Conservation (phyloP, 2,329 filamentous ascomycete species). For the Alternaria sp. region DNA sequence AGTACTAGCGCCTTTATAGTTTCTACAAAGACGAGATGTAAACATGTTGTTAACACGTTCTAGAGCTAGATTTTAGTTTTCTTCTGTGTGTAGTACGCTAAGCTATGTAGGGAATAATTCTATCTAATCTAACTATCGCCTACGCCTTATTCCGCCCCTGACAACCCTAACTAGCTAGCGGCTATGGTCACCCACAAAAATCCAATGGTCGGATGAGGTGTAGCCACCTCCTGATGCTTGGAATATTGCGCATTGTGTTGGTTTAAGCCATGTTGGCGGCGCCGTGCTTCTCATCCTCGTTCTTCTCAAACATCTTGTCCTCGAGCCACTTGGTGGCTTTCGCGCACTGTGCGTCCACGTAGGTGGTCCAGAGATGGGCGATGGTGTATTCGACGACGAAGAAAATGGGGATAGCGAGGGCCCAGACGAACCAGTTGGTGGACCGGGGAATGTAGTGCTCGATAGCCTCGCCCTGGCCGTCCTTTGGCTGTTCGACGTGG, state of each 20-base stretch:
- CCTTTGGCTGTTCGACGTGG: constrained; percentile 48
- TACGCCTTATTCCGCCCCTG: too few species aligned
- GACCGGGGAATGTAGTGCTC: constrained; percentile 54
- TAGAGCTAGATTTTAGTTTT: too few species aligned
- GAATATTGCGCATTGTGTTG: background rate
- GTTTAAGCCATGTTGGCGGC: constrained; percentile 33
- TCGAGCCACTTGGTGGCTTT: constrained; percentile 57
- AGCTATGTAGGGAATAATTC: too few species aligned
- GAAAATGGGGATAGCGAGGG: constrained; percentile 56
- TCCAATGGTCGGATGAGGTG: too few species aligned
- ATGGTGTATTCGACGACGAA: constrained; percentile 56
- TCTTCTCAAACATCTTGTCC: constrained; percentile 55
- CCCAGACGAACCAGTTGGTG: constrained; percentile 47
- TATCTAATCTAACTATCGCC: too few species aligned
- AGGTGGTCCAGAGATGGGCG: constrained; percentile 60
- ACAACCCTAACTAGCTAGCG: too few species aligned
- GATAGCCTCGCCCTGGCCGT: constrained; percentile 45
- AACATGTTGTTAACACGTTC: too few species aligned
- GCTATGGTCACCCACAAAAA: too few species aligned
- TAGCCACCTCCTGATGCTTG: constrained; percentile 3
- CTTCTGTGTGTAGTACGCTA: too few species aligned
- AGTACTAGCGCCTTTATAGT: too few species aligned
- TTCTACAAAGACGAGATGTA: too few species aligned
- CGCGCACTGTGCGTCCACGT: constrained; percentile 60
- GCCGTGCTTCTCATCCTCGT: constrained; percentile 49